A percentile compares a stretch with the other conserved stretches of the same genome.
Conservation (phyloP, 352 stramenopile species). For the Globisporangium apiculatum region DNA sequence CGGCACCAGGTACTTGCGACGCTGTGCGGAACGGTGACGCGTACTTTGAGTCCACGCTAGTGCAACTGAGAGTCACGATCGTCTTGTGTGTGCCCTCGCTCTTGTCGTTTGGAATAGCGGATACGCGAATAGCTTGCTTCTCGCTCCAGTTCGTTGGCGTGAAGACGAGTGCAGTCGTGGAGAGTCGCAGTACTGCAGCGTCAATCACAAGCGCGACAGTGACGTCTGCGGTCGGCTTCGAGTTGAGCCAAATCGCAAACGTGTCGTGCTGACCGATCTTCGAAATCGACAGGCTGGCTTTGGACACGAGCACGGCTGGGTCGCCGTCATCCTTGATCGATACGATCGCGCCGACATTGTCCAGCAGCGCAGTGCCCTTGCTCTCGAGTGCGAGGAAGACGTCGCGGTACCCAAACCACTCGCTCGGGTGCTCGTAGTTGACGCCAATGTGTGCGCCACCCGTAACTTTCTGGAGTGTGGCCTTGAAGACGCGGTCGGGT, state of each 20-base stretch:
- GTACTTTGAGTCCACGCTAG: conserved; percentile 37
- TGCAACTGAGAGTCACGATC: conserved; percentile 21
- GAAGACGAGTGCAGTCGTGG: conserved; percentile 26
- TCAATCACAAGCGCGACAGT: conserved; percentile 19
- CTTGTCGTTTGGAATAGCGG: conserved; percentile 25
- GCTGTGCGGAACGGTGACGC: conserved; percentile 22
- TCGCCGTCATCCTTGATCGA: conserved; percentile 62
- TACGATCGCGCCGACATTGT: conserved; percentile 64
- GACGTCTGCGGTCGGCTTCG: conserved; percentile 31
- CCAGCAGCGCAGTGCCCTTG: conserved; percentile 23
- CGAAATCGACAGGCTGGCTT: conserved; percentile 52
- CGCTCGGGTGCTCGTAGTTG: conserved; percentile 49
- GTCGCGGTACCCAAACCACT: conserved; percentile 37
- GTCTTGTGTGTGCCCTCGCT: conserved; percentile 29
- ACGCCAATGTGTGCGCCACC: conserved; percentile 52
- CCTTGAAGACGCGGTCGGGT: conserved; percentile 58
- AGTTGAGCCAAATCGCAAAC: conserved; percentile 48
- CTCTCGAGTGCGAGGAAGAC: conserved; percentile 37
- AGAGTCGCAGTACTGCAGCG: conserved; percentile 18
- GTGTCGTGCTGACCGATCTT: conserved; percentile 57
- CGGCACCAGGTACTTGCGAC: conserved; percentile 17
- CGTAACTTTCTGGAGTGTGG: conserved; percentile 33
- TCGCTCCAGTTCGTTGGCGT: conserved; percentile 29
- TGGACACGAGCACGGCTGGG: conserved; percentile 53
- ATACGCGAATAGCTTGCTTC: conserved; percentile 26